Evolutionary conservation across 352 stramenopile genomes (phyloP).

Genomic region (Phytophthora ramorum): DNA sequence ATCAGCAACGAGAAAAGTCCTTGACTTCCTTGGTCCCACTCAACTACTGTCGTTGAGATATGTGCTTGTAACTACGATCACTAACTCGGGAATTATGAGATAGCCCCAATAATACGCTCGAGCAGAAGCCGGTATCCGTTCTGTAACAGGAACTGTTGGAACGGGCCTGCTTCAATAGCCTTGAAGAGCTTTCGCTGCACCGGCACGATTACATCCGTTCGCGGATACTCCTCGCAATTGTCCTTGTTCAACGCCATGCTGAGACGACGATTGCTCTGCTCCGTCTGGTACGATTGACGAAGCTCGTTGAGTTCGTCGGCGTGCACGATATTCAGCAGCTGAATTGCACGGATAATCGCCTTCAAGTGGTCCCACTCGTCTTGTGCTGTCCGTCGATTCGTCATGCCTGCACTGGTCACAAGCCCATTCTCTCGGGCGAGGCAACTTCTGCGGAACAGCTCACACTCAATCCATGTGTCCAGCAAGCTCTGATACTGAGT

Average conservation of each 20-base stretch:
- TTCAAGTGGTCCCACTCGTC: slow-evolving; percentile 87
- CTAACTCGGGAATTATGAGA: slow-evolving; percentile 43
- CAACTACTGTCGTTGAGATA: slow-evolving; percentile 31
- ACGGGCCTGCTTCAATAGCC: slow-evolving; percentile 76
- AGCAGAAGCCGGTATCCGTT: slow-evolving; percentile 77
- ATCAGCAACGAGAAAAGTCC: slow-evolving; percentile 14
- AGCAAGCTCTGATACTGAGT: slow-evolving; percentile 69
- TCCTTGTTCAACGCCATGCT: slow-evolving; percentile 73
- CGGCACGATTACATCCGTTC: slow-evolving; percentile 72
- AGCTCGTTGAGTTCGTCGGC: slow-evolving; percentile 60
- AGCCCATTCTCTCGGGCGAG: slow-evolving; percentile 64
- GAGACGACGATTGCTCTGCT: slow-evolving; percentile 72
- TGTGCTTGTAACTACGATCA: slow-evolving; percentile 27
- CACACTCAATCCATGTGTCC: slow-evolving; percentile 88
- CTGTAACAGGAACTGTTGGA: slow-evolving; percentile 79
- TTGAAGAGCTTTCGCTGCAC: slow-evolving; percentile 85
- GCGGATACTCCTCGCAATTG: slow-evolving; percentile 67
- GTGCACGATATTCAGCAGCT: slow-evolving; percentile 65
- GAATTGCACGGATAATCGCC: slow-evolving; percentile 62
- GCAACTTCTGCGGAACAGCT: slow-evolving; percentile 78
- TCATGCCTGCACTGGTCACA: slow-evolving; percentile 36
- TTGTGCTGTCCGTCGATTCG: slow-evolving; percentile 49
- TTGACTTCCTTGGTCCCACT: slow-evolving; percentile 16
- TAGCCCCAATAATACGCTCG: slow-evolving; percentile 74
- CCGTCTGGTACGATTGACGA: slow-evolving; percentile 70